A percentile compares a stretch with the other conserved stretches of the same genome.
phyloP scores from a whole-genome alignment of 805 yeast genomes.

The Candida awuae region DNA sequence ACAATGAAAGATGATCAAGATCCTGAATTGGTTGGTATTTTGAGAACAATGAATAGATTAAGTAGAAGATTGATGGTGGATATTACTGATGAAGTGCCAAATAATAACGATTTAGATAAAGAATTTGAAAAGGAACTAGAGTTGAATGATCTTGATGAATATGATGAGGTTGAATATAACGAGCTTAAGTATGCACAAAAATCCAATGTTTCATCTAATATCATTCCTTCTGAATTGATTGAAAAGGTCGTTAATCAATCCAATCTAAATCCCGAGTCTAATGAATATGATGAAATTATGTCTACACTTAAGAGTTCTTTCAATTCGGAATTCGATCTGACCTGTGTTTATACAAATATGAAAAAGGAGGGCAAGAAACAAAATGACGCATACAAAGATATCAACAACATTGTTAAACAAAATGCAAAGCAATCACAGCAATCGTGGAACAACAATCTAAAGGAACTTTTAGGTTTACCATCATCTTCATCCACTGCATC shows the following conservation, averaged over 20 bases:
- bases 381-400: conserved; percentile 37
- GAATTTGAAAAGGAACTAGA: conserved; percentile 39
- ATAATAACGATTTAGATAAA: conserved; percentile 28
- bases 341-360: conserved; percentile 20
- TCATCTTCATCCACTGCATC: conserved; percentile 3
- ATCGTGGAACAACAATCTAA: conserved; percentile 30
- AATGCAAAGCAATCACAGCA: conserved; percentile 49
- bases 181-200: conserved; percentile 32
- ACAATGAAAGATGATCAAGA: conserved; percentile 70
- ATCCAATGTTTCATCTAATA: conserved; percentile 21
- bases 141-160: conserved; percentile 44
- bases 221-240: conserved; percentile 20
- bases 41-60: conserved; percentile 83
- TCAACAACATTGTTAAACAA: conserved; percentile 39
- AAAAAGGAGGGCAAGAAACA: conserved; percentile 26
- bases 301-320: conserved; percentile 17
- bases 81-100: conserved; percentile 34
- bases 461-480: conserved; percentile 10
- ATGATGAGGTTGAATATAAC: conserved; percentile 42
- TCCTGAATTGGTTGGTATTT: conserved; percentile 62
- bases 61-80: conserved; percentile 72
- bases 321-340: conserved; percentile 19
- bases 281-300: conserved; percentile 23
- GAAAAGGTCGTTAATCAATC: conserved; percentile 19
- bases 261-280: conserved; percentile 21